A percentile compares a stretch with the other conserved stretches of the same genome.
Conservation (phyloP, 106 monocot genomes). For the Dendrobium catenatum region DNA sequence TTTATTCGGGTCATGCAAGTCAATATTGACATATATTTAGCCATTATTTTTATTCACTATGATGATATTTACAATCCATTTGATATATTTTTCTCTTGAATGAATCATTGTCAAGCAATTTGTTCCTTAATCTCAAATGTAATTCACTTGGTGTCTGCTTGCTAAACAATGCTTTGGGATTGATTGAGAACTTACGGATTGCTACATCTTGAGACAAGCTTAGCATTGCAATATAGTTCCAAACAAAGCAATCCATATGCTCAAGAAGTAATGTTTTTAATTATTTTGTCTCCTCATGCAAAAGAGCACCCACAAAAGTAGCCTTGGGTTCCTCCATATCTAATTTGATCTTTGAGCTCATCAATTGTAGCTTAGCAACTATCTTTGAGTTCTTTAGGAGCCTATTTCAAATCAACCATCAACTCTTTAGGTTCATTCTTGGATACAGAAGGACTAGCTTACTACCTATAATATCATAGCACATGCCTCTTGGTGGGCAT, state of each 20-base stretch:
- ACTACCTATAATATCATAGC: not conserved
- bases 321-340: not conserved
- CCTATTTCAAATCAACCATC: not conserved
- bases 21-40: not conserved
- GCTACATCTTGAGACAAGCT: not conserved
- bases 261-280: not conserved
- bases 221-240: not conserved
- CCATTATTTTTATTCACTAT: not conserved
- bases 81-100: not conserved
- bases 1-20: not conserved
- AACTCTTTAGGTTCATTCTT: not conserved
- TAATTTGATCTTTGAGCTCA: not conserved
- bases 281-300: too few relatives aligned
- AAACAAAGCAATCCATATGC: not conserved
- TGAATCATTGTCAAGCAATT: not conserved
- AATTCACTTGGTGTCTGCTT: not conserved
- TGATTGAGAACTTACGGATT: not conserved
- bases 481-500: not conserved
- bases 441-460: not conserved
- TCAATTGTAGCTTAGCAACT: not conserved
- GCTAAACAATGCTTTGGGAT: not conserved
- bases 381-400: not conserved
- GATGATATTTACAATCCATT: not conserved
- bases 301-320: not conserved
- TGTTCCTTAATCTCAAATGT: not conserved